Conservation (phyloP, 805 yeast species). For the Grigorovia humatica region DNA sequence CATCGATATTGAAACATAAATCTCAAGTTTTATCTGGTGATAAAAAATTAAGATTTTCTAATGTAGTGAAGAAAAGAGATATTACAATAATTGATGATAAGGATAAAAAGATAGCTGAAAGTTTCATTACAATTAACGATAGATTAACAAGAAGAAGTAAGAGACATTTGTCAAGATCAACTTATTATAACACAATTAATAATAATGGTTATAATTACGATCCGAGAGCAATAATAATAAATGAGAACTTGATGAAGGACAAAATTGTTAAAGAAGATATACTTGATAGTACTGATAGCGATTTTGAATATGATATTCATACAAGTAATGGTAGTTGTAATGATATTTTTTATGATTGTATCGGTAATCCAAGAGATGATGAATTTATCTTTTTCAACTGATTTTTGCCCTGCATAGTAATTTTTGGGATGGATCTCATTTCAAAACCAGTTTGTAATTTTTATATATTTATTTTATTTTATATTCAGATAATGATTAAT, state of each 20-base stretch:
- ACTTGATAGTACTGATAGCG: not conserved
- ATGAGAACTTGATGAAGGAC: not conserved
- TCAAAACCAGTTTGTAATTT: not conserved
- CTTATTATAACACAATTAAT: not conserved
- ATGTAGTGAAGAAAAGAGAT: conserved; percentile 20
- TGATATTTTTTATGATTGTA: not conserved
- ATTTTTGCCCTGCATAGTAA: not conserved
- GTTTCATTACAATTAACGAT: conserved; percentile 18
- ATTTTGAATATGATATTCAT: not conserved
- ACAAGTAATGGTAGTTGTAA: not conserved
- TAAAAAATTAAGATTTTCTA: conserved; percentile 16
- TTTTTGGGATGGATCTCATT: not conserved
- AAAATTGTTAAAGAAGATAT: not conserved
- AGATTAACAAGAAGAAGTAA: not conserved
- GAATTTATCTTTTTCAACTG: not conserved
- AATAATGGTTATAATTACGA: not conserved
- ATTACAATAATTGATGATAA: conserved; percentile 7
- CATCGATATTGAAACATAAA: not conserved
- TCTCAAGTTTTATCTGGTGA: not conserved
- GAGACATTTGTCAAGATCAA: not conserved
- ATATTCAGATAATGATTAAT: not conserved
- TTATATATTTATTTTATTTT: too few species aligned
- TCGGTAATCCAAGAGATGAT: not conserved
- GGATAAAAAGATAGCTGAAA: conserved; percentile 8
- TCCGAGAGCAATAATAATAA: not conserved